Evolutionary conservation across 169 alveolate genomes (phyloP).

Genomic region (Miamiensis avidus): DNA sequence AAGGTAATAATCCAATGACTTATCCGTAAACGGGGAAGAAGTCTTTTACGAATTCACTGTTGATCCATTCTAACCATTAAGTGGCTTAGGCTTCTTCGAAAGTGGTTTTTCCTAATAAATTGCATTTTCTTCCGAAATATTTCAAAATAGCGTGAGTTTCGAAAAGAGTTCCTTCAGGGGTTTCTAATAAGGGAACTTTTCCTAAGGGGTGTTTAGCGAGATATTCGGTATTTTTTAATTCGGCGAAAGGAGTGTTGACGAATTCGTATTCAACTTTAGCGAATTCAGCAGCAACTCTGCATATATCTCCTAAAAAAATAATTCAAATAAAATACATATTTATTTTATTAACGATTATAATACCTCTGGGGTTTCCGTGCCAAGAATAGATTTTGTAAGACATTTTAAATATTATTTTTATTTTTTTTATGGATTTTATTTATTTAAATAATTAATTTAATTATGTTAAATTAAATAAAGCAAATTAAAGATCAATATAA

Average conservation of each 20-base stretch:
- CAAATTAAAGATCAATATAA: no score
- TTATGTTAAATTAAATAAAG: no score
- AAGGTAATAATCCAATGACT: constrained; percentile 38
- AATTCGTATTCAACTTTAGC: neutral
- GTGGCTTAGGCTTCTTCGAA: constrained; percentile 66
- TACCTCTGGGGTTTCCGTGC: constrained; percentile 1
- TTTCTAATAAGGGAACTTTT: constrained; percentile 71
- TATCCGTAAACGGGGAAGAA: constrained; percentile 29
- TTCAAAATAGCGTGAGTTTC: constrained; percentile 63
- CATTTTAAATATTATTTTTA: neutral
- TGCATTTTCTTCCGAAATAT: constrained; percentile 56
- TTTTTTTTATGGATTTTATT: neutral
- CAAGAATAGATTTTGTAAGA: neutral
- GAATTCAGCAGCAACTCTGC: neutral
- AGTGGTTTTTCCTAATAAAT: constrained; percentile 48
- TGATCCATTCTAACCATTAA: constrained; percentile 67
- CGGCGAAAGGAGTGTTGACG: neutral
- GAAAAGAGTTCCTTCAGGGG: constrained; percentile 61
- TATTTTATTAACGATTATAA: no score
- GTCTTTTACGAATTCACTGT: constrained; percentile 45
- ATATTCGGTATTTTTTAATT: constrained; percentile 42
- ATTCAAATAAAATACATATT: no score
- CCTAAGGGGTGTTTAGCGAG: constrained; percentile 61
- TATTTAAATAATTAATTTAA: no score
- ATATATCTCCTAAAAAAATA: no score